Conservation (phyloP, 2,329 filamentous ascomycete genomes). For the Sclerotinia glacialis region DNA sequence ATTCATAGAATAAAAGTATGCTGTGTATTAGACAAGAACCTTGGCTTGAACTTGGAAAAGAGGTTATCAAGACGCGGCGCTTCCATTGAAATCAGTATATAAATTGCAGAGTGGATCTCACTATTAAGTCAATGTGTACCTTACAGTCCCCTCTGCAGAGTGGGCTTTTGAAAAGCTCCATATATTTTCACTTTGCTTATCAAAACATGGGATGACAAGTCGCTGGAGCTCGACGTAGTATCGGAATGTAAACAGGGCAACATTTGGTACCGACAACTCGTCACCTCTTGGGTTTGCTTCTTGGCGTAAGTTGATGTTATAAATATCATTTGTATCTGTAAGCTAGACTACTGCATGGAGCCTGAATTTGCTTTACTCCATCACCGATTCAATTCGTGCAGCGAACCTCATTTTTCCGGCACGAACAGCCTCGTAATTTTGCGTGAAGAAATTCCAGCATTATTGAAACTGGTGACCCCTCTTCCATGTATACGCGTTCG, state of each 20-base stretch:
- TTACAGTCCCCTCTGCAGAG: not conserved
- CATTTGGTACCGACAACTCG: not conserved
- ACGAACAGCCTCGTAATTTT: not conserved
- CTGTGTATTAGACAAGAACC: not conserved
- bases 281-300: not conserved
- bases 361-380: not conserved
- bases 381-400: not conserved
- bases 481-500: not conserved
- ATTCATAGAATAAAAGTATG: not conserved
- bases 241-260: not conserved
- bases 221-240: not conserved
- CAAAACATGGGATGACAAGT: not conserved
- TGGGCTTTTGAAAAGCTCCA: not conserved
- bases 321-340: not conserved
- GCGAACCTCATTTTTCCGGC: not conserved
- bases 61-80: not conserved
- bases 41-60: not conserved
- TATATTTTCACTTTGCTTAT: conserved; percentile 1
- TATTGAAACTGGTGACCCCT: not conserved
- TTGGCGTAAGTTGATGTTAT: not conserved
- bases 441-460: not conserved
- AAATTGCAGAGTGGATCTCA: conserved; percentile 5
- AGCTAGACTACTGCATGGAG: not conserved
- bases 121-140: not conserved
- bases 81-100: not conserved